phyloP scores from a whole-genome alignment of 306 rosid genomes.

The Argentina anserina region DNA sequence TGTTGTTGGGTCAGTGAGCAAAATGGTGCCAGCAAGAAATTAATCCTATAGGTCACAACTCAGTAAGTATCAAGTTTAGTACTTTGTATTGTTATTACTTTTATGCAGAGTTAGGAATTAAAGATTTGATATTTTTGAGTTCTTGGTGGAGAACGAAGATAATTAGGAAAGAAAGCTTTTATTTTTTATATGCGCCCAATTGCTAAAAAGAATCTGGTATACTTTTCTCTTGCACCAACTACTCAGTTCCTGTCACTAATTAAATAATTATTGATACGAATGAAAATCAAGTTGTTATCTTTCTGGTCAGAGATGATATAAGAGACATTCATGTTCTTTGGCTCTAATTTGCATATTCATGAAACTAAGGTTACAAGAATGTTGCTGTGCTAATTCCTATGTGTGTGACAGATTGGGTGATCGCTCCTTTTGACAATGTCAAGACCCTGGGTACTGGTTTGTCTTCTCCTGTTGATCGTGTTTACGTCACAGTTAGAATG shows the following conservation, averaged over 20 bases:
- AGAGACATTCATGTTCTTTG: neutral
- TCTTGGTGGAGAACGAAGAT: neutral
- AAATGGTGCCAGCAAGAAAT: slow-evolving; percentile 1
- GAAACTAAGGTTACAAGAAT: neutral
- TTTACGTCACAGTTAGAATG: slow-evolving; percentile 64
- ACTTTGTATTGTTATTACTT: neutral
- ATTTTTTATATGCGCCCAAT: neutral
- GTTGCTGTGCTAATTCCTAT: neutral
- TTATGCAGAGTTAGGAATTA: neutral
- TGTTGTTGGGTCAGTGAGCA: slow-evolving; percentile 10
- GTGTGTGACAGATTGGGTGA: slow-evolving; percentile 28
- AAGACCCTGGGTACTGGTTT: slow-evolving; percentile 55
- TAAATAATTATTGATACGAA: neutral
- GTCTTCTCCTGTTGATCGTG: slow-evolving; percentile 49
- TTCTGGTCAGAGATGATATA: neutral
- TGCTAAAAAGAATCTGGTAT: neutral
- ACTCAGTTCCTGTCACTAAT: neutral
- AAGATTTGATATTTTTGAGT: slow-evolving; percentile 1
- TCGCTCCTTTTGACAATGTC: slow-evolving; percentile 37
- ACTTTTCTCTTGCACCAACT: neutral
- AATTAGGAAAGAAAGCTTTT: neutral
- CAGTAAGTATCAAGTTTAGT: neutral
- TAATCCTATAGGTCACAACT: neutral
- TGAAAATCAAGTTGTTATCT: neutral
- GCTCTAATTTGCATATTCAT: neutral